phyloP scores from a whole-genome alignment of 1,139 yeast genomes.

The Hanseniaspora uvarum region DNA sequence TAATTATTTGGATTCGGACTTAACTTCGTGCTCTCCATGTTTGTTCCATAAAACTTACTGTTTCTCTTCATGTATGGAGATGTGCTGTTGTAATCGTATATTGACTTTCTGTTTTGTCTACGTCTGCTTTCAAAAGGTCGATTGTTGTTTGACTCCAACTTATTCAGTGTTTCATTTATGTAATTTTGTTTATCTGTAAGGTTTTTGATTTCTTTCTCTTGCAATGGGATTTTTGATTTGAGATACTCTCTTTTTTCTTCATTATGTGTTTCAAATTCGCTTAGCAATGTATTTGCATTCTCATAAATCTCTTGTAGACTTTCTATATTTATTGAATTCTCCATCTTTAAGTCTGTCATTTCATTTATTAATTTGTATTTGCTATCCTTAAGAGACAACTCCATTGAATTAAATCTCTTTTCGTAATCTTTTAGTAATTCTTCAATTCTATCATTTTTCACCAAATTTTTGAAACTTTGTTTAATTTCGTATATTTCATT shows the following conservation, averaged over 20 bases:
- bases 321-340: slow-evolving; percentile 10
- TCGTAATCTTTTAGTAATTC: not conserved
- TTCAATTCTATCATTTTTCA: not conserved
- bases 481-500: not conserved
- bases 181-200: slow-evolving; percentile 4
- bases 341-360: slow-evolving; percentile 9
- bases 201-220: not conserved
- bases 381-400: slow-evolving; percentile 2
- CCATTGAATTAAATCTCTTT: slow-evolving; percentile 1
- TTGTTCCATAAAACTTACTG: slow-evolving; percentile 12
- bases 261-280: slow-evolving; percentile 8
- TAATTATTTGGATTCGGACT: not conserved
- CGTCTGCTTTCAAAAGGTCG: not conserved
- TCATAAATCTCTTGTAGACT: not conserved
- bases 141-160: not conserved
- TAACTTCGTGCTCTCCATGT: not conserved
- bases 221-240: not conserved
- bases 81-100: slow-evolving; percentile 1
- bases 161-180: slow-evolving; percentile 3
- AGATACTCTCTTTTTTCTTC: slow-evolving; percentile 8
- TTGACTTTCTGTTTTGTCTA: slow-evolving; percentile 3
- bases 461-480: not conserved
- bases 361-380: slow-evolving; percentile 9
- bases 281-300: slow-evolving; percentile 2
- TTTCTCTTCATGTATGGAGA: slow-evolving; percentile 7